A percentile compares a stretch with the other conserved stretches of the same genome.
phyloP scores from a whole-genome alignment of 148 eudicot genomes.

The Vaccinium darrowii region DNA sequence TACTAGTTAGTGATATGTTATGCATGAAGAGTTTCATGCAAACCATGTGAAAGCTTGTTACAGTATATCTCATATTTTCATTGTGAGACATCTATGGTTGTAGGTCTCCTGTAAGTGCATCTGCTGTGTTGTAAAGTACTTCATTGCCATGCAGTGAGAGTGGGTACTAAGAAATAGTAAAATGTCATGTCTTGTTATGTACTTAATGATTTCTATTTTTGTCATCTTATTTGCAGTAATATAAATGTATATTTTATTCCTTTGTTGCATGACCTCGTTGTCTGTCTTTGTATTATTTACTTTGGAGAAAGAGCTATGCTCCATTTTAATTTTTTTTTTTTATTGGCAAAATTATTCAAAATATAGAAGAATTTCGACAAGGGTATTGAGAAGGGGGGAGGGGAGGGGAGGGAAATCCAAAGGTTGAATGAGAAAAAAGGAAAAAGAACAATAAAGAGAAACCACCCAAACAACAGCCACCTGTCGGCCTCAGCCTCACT shows the following conservation, averaged over 20 bases:
- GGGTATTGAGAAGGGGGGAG: too few species aligned
- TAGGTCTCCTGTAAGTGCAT: not conserved
- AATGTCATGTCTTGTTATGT: not conserved
- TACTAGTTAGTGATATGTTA: constrained; percentile 15
- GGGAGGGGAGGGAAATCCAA: too few species aligned
- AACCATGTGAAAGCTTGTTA: not conserved
- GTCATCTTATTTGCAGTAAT: not conserved
- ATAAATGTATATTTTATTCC: not conserved
- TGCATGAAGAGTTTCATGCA: not conserved
- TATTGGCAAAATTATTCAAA: too few species aligned
- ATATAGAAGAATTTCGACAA: too few species aligned
- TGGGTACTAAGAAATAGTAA: not conserved
- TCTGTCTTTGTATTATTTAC: constrained; percentile 11
- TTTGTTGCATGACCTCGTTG: not conserved
- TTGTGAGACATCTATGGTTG: not conserved
- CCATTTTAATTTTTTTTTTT: not conserved
- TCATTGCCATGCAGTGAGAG: not conserved
- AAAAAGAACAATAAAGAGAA: too few species aligned
- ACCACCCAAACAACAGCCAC: too few species aligned
- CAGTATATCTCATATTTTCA: not conserved
- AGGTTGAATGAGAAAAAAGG: too few species aligned
- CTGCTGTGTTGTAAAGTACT: not conserved
- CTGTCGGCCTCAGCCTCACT: too few species aligned
- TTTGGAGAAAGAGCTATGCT: not conserved
- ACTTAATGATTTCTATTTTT: not conserved